Conservation (phyloP, 352 stramenopile genomes). For the Chrysophaeum taylorii region DNA sequence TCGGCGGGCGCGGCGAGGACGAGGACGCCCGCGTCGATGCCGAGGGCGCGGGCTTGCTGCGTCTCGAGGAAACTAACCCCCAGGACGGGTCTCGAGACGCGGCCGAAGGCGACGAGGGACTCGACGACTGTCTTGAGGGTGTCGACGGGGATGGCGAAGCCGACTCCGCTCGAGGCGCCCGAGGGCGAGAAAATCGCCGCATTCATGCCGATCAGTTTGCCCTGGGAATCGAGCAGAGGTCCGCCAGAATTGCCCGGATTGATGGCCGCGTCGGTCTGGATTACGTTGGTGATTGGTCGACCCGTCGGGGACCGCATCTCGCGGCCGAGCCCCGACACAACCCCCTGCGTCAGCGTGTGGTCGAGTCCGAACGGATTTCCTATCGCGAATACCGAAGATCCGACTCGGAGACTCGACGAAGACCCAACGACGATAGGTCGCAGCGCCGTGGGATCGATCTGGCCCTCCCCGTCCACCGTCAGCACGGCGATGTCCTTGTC, state of each 20-base stretch:
- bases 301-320: conserved; percentile 54
- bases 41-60: conserved; percentile 46
- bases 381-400: conserved; percentile 59
- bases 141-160: conserved; percentile 67
- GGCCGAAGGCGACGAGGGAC: conserved; percentile 48
- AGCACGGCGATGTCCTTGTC: conserved; percentile 66
- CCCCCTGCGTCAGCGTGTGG: conserved; percentile 52
- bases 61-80: conserved; percentile 58
- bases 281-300: conserved; percentile 58
- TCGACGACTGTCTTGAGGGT: conserved; percentile 55
- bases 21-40: conserved; percentile 56
- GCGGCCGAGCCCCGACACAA: conserved; percentile 46
- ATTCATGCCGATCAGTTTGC: conserved; percentile 61
- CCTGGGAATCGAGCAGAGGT: conserved; percentile 48
- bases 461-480: conserved; percentile 43
- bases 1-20: conserved; percentile 26
- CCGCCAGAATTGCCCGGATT: conserved; percentile 55
- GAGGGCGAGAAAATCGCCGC: conserved; percentile 65
- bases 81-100: conserved; percentile 48
- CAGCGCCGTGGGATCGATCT: conserved; percentile 34
- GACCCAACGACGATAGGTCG: conserved; percentile 49
- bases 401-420: conserved; percentile 44
- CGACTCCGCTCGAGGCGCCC: conserved; percentile 55
- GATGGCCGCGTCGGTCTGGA: conserved; percentile 61
- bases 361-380: conserved; percentile 65